Conservation (phyloP, 768 basidiomycete species). For the Boletellus ananiceps region DNA sequence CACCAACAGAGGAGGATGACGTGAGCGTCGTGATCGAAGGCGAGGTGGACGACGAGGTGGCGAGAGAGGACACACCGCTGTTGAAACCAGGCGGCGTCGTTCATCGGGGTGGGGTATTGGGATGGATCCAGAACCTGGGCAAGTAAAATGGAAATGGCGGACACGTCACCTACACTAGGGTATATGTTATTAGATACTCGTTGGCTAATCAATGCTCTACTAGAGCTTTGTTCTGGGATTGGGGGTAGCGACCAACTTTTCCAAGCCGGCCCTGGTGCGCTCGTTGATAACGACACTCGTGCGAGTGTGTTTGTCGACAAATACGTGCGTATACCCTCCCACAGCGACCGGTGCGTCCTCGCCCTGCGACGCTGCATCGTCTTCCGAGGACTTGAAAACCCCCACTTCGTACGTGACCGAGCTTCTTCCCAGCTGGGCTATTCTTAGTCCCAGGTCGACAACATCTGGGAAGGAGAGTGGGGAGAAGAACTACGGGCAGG, state of each 20-base stretch:
- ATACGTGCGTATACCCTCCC: constrained; percentile 77
- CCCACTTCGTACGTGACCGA: constrained; percentile 80
- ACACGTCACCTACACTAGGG: background rate
- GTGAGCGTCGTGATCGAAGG: constrained; percentile 23
- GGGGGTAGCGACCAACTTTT: constrained; percentile 3
- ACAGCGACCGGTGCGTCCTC: constrained; percentile 36
- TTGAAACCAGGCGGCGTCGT: constrained; percentile 21
- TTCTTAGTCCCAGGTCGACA: constrained; percentile 65
- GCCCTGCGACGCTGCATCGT: background rate
- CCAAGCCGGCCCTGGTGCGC: constrained; percentile 43
- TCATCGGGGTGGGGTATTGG: constrained; percentile 18
- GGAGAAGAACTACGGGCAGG: constrained; percentile 52
- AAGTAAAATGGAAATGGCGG: constrained; percentile 2
- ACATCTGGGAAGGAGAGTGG: constrained; percentile 72
- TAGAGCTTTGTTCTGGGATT: constrained; percentile 18
- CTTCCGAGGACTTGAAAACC: constrained; percentile 47
- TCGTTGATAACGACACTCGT: constrained; percentile 49
- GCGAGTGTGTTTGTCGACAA: constrained; percentile 58
- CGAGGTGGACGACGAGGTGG: constrained; percentile 3
- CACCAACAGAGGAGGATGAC: constrained; percentile 2
- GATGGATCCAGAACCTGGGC: constrained; percentile 22
- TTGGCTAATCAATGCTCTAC: background rate
- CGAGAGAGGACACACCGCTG: constrained; percentile 20
- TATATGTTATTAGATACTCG: background rate
- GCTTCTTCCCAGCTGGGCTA: constrained; percentile 63